phyloP scores from a whole-genome alignment of 768 basidiomycete genomes.

The Megacollybia marginata region DNA sequence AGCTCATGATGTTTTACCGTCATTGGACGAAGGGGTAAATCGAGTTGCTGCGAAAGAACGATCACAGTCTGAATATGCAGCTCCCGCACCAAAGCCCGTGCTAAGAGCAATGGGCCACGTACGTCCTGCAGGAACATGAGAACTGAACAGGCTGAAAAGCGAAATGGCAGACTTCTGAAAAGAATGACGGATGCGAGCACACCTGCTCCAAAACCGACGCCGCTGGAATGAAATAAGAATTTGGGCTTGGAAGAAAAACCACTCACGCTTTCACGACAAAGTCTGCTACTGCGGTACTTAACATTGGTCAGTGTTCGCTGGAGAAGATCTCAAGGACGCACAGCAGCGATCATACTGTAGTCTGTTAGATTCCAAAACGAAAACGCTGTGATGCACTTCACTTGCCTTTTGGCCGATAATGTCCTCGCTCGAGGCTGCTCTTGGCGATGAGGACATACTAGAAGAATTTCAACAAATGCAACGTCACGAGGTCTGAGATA shows the following conservation, averaged over 20 bases:
- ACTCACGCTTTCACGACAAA: conserved; percentile 81
- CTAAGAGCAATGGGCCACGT: conserved; percentile 87
- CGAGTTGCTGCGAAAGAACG: conserved; percentile 88
- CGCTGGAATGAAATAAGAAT: conserved; percentile 33
- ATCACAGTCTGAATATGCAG: conserved; percentile 89
- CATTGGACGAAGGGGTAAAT: neutral
- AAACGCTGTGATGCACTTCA: neutral
- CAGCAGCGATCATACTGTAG: conserved; percentile 78
- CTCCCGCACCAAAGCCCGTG: conserved; percentile 82
- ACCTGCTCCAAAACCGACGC: conserved; percentile 83
- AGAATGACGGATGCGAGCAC: conserved; percentile 85
- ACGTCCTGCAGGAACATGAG: conserved; percentile 48
- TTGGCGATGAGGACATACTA: conserved; percentile 45
- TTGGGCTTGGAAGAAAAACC: neutral
- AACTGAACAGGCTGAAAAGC: neutral
- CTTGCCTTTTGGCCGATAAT: conserved; percentile 84
- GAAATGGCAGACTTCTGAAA: conserved; percentile 70
- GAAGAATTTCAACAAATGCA: conserved; percentile 1
- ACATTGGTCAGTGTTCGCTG: conserved; percentile 16
- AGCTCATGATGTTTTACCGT: no score
- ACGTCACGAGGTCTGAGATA: conserved; percentile 14
- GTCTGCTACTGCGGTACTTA: conserved; percentile 51
- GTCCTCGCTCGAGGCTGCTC: conserved; percentile 81
- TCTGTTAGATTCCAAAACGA: neutral
- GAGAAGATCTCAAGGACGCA: conserved; percentile 32